A percentile compares a stretch with the other conserved stretches of the same genome.
Conservation (phyloP, 306 rosid species). For the Cucurbita argyrosperma region DNA sequence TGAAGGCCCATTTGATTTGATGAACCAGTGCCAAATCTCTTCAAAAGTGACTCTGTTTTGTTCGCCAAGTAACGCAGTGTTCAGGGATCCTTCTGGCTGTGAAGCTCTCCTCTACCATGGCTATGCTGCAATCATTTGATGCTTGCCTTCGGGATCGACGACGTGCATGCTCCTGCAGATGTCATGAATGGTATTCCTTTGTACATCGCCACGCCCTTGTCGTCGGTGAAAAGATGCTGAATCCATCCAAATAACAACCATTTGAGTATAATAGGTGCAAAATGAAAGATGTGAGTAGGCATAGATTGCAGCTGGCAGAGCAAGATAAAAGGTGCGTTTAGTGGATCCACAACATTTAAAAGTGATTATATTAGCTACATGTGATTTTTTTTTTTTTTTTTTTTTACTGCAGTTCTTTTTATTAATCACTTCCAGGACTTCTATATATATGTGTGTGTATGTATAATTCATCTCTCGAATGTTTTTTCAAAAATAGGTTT, state of each 20-base stretch:
- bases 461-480: no score
- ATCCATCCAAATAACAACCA: constrained; percentile 12
- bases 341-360: neutral
- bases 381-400: no score
- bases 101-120: neutral
- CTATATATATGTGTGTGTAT: no score
- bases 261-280: neutral
- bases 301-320: no score
- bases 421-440: no score
- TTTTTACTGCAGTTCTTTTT: no score
- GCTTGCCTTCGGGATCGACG: constrained; percentile 57
- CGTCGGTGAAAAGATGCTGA: constrained; percentile 91
- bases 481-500: neutral
- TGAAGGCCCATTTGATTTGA: neutral
- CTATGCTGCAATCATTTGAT: constrained; percentile 29
- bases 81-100: neutral
- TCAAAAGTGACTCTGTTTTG: neutral
- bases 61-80: neutral
- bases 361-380: neutral
- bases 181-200: constrained; percentile 91
- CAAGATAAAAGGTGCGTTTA: no score
- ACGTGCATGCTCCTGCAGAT: constrained; percentile 72
- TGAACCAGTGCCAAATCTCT: neutral
- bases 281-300: neutral
- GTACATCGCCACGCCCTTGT: constrained; percentile 70